Conservation (phyloP, 2,329 filamentous ascomycete species). For the Ploettnerulaceae sp. region DNA sequence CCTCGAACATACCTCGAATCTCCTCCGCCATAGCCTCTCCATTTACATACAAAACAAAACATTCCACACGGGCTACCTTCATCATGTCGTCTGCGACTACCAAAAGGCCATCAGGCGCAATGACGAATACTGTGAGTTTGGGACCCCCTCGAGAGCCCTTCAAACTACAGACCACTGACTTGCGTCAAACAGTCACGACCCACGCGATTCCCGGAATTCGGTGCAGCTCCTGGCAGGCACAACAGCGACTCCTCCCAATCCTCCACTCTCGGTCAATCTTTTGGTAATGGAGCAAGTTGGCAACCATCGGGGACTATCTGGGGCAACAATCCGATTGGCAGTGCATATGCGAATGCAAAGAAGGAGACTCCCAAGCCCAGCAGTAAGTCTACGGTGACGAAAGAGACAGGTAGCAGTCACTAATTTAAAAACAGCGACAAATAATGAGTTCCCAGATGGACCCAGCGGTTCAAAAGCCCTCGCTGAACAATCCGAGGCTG, state of each 20-base stretch:
- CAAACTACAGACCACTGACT: conserved; percentile 25
- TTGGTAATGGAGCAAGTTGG: conserved; percentile 38
- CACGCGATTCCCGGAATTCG: conserved; percentile 39
- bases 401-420: conserved; percentile 17
- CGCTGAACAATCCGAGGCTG: conserved; percentile 62
- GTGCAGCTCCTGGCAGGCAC: conserved; percentile 29
- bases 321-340: conserved; percentile 43
- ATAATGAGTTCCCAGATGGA: conserved; percentile 42
- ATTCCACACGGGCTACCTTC: conserved; percentile 32
- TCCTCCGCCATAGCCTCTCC: conserved; percentile 12
- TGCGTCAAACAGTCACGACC: conserved; percentile 26
- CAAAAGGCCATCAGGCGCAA: conserved; percentile 33
- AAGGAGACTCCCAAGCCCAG: conserved; percentile 43
- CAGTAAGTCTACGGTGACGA: conserved; percentile 39
- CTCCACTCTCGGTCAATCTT: conserved; percentile 39
- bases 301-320: conserved; percentile 44
- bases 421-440: conserved; percentile 31
- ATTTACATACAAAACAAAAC: conserved; percentile 15
- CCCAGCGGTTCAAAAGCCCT: conserved; percentile 67
- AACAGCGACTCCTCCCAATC: conserved; percentile 36
- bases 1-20: conserved; percentile 20
- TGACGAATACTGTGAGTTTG: conserved; percentile 39
- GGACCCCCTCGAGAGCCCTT: conserved; percentile 23
- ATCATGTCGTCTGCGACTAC: conserved; percentile 34
- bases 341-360: conserved; percentile 42